Evolutionary conservation across 75 land plant genomes (phyloP), one percentile per base, ranked within the genome.

Genomic region (Sequoiadendron giganteum): DNA sequence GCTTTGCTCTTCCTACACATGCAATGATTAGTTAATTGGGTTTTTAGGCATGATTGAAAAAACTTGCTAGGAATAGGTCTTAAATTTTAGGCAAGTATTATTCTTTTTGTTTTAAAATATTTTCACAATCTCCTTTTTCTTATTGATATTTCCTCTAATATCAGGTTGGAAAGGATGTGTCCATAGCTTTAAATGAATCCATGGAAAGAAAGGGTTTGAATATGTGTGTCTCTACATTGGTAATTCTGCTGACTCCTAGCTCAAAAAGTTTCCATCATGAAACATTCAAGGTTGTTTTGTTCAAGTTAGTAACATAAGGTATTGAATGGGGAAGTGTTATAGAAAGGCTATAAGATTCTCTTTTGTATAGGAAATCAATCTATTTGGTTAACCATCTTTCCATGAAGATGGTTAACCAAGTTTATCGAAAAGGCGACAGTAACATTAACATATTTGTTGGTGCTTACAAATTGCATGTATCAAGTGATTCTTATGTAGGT

Each of bases 151-250:
- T n/a, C 32, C 49, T 45, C 14, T 85, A 75, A 52, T 78, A 34
- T 38, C 88, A 94, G 95, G 93, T 88, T 87, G 93, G 90, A 10
- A 86, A 93, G 68, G 89, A 93, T 82, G 88, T 93, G 36, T 94
- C 92, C n/a, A 73, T 86, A 68, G 87, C 92, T n/a, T 56, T 95
- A 79, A 91, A 91, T 54, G 85, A 90, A 52, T 93, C 95, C 9
- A 65, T 95, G 87, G 84, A 87, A 52, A 89, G 93, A 78, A 88
- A 91, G 75, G 92, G 93, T 18, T 65, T 95, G 49, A 89, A 94
- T 28, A 88, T 95, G 94, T 84, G 81, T 16, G 93, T 95, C 55
- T 68, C 88, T 78, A 91, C 95, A 54, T 38, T 95, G 91, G 95
- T 95, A 85, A 87, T 58, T 70, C 48, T 45, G 32, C 38, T 77